These are phyloP conservation scores for Neofusicoccum parvum DNA, from an alignment of 2,329 filamentous ascomycete genomes.

Conservation along the genomic window DNA sequence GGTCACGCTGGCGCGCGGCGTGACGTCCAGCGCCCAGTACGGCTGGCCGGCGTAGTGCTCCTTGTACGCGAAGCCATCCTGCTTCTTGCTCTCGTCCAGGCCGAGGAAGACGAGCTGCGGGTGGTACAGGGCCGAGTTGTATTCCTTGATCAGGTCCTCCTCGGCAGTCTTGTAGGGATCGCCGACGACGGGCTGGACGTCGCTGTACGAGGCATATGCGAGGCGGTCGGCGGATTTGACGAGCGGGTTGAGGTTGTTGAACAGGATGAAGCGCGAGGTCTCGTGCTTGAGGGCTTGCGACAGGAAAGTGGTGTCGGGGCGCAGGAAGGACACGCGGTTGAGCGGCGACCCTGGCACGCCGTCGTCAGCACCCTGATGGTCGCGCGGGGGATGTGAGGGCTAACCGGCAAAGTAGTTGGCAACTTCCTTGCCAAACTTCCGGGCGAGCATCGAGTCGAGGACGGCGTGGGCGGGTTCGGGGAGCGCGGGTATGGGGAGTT, in stretches of 20 bases:
- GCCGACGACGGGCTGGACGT: slow-evolving; percentile 72
- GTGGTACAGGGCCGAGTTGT: slow-evolving; percentile 68
- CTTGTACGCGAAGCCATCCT: slow-evolving; percentile 60
- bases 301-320: slow-evolving; percentile 71
- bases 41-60: slow-evolving; percentile 75
- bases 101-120: slow-evolving; percentile 84
- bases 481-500: slow-evolving; percentile 47
- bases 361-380: slow-evolving; percentile 18
- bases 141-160: slow-evolving; percentile 70
- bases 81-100: slow-evolving; percentile 65
- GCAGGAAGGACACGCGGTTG: slow-evolving; percentile 79
- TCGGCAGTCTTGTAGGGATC: slow-evolving; percentile 73
- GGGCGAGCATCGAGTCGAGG: slow-evolving; percentile 70
- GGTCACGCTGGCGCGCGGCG: slow-evolving; percentile 66
- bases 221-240: slow-evolving; percentile 63
- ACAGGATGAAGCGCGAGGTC: slow-evolving; percentile 71
- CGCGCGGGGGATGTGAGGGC: neutral
- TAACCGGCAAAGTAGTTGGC: slow-evolving; percentile 77
- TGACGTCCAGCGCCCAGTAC: slow-evolving; percentile 89
- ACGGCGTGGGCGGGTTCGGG: slow-evolving; percentile 61
- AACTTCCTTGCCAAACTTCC: slow-evolving; percentile 77
- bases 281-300: slow-evolving; percentile 67
- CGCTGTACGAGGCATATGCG: slow-evolving; percentile 67
- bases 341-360: slow-evolving; percentile 62
- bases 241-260: slow-evolving; percentile 78